Evolutionary conservation across 192 early-diverging fungal genomes (phyloP), one percentile per base, ranked within the genome.

Genomic region (Allomyces macrogynus): DNA sequence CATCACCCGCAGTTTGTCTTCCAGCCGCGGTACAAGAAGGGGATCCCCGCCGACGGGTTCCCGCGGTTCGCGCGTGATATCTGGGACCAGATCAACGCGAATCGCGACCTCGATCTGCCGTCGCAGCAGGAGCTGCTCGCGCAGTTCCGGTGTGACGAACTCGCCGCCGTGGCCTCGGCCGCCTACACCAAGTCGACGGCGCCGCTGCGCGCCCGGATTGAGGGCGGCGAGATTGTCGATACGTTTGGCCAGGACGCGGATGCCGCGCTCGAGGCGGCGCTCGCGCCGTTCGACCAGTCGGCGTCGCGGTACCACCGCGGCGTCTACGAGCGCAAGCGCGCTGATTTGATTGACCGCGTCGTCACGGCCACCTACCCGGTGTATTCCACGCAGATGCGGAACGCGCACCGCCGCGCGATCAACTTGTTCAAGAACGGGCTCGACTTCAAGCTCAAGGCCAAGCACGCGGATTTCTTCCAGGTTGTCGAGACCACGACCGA

Each of bases 101-200:
- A 95, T 76, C 87, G 88, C 66, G 96, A 99, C 67, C 77, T 99
- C 65, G 96, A 99, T 78, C 78, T 99, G 43, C 96, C 96, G 5
- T 96, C 94, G 8, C 96, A 99, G 71, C 95, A 96, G 77, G 89
- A 97, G 73, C 73, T 99, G 61, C 80, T 99, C 62, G 96, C 96
- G 26, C 93, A 97, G 78, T 97, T 90, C 74, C 86, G 96, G 61
- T 99, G 96, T 72, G 96, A 99, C 64, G 96, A 99, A 74, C 97
- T 99, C 72, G 83, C 88, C 25, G 81, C 74, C 10, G 79, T 78
- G 0, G 88, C 84, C 0, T 84, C 89, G 73, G 82, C 78, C 14
- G 71, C 71, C 10, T 96, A 97, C 70, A 67, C 70, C n/a, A 76
- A 74, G 60, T 75, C 80, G 18, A 72, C 92, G 42, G 81, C 80